A percentile compares a stretch with the other conserved stretches of the same genome.
Evolutionary conservation across 2,329 filamentous ascomycete species (phyloP).

Genomic region (Trichoderma hamatum): DNA sequence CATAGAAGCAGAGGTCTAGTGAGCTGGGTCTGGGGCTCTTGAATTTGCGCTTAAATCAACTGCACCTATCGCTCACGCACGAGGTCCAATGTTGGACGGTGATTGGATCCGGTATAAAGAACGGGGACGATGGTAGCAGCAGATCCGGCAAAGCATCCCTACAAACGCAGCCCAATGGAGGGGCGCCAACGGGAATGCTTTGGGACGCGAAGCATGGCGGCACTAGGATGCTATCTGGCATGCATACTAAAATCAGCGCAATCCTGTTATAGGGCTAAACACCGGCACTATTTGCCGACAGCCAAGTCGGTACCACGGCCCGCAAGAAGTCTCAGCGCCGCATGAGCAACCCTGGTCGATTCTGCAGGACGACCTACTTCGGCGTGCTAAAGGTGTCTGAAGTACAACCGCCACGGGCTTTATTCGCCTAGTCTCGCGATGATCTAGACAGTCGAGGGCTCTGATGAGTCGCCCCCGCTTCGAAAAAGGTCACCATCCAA

Average conservation of each 20-base stretch:
- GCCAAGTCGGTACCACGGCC: conserved; percentile 14
- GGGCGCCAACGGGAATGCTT: conserved; percentile 10
- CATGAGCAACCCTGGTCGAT: conserved; percentile 24
- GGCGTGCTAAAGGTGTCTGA: conserved; percentile 18
- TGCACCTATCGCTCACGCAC: conserved; percentile 40
- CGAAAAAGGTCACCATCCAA: conserved; percentile 16
- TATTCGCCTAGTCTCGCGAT: conserved; percentile 25
- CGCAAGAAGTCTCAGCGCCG: conserved; percentile 17
- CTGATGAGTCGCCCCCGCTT: conserved; percentile 27
- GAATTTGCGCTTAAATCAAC: conserved; percentile 7
- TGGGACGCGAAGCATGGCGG: background rate
- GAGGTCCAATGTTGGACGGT: conserved; percentile 35
- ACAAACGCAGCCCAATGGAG: conserved; percentile 23
- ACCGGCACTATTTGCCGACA: background rate
- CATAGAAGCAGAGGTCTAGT: background rate
- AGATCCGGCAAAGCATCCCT: conserved; percentile 24
- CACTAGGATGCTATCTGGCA: background rate
- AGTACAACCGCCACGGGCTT: conserved; percentile 22
- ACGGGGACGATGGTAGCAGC: conserved; percentile 19
- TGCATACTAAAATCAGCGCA: rapidly evolving
- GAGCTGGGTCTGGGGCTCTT: background rate
- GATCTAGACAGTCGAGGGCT: conserved; percentile 25
- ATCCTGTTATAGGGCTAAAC: background rate
- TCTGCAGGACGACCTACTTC: conserved; percentile 18
- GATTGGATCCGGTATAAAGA: conserved; percentile 36